These are phyloP conservation scores for Vitis rupestris DNA, from an alignment of 164 flowering plant genomes.

Conservation along the genomic window DNA sequence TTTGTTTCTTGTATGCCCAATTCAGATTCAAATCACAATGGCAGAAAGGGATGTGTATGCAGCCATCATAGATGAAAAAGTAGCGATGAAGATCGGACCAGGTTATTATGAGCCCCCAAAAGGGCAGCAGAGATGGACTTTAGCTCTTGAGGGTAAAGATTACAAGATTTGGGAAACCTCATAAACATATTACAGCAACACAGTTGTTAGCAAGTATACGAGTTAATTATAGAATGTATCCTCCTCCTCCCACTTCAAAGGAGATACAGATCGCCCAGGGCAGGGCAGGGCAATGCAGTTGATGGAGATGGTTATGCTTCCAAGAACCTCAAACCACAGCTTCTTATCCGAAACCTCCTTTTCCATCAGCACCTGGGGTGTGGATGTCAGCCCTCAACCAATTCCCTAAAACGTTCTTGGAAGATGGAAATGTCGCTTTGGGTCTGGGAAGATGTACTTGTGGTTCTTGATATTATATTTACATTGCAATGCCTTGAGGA, in stretches of 20 bases:
- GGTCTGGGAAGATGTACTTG: background rate
- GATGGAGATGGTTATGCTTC: background rate
- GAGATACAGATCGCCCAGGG: too few species aligned
- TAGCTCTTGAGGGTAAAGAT: constrained; percentile 68
- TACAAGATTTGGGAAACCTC: constrained; percentile 91
- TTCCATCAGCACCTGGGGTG: too few species aligned
- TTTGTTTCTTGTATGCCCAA: constrained; percentile 6
- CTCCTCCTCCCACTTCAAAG: background rate
- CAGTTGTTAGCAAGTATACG: constrained; percentile 1
- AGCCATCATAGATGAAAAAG: constrained; percentile 77
- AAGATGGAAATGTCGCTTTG: too few species aligned
- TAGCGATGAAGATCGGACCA: constrained; percentile 92
- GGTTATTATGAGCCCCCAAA: constrained; percentile 81
- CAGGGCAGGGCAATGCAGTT: too few species aligned
- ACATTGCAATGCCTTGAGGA: background rate
- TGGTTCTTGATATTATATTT: background rate
- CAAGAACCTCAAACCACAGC: background rate
- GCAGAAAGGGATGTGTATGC: constrained; percentile 91
- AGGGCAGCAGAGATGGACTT: constrained; percentile 55
- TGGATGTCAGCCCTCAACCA: too few species aligned
- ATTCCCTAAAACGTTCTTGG: too few species aligned
- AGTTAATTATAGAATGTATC: background rate
- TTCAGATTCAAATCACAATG: constrained; percentile 68
- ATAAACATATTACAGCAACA: constrained; percentile 17
- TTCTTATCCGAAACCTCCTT: background rate